Conservation (phyloP, 192 early-diverging fungal genomes). For the Rhizoclosmatium sp. region DNA sequence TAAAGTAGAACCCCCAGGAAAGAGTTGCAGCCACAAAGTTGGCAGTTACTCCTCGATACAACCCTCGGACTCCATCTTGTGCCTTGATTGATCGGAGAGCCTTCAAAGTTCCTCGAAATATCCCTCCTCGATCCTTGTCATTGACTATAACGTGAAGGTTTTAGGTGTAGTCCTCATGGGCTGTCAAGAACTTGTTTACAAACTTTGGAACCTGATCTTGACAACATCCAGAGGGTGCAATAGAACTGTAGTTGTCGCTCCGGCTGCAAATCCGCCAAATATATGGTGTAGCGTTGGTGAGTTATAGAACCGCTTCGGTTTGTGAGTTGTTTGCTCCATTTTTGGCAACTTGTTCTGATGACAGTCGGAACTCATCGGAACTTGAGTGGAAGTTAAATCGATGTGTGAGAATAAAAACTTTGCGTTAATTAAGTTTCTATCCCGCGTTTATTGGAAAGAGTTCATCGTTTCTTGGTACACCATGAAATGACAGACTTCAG, state of each 20-base stretch:
- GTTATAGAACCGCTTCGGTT: conserved; percentile 26
- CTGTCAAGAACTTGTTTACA: background rate
- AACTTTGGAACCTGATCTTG: conserved; percentile 67
- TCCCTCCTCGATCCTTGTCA: conserved; percentile 35
- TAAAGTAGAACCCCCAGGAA: conserved; percentile 97
- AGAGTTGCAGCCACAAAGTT: conserved; percentile 88
- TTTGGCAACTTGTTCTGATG: no score
- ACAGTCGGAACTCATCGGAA: no score
- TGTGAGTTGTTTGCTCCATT: background rate
- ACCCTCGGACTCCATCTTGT: conserved; percentile 65
- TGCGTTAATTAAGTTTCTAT: no score
- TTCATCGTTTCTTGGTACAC: no score
- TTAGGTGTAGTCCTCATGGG: background rate
- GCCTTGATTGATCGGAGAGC: conserved; percentile 17
- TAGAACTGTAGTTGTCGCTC: conserved; percentile 76
- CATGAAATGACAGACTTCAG: background rate
- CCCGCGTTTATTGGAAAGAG: no score
- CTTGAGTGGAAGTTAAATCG: no score
- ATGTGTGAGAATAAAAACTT: no score
- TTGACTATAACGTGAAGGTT: conserved; percentile 25
- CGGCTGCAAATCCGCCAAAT: conserved; percentile 85
- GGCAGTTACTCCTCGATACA: conserved; percentile 88
- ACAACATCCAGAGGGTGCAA: conserved; percentile 89
- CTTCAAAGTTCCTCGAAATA: conserved; percentile 64
- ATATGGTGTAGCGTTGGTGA: conserved; percentile 75